phyloP scores from a whole-genome alignment of 441 rosid genomes.

The Monsonia emarginata region DNA sequence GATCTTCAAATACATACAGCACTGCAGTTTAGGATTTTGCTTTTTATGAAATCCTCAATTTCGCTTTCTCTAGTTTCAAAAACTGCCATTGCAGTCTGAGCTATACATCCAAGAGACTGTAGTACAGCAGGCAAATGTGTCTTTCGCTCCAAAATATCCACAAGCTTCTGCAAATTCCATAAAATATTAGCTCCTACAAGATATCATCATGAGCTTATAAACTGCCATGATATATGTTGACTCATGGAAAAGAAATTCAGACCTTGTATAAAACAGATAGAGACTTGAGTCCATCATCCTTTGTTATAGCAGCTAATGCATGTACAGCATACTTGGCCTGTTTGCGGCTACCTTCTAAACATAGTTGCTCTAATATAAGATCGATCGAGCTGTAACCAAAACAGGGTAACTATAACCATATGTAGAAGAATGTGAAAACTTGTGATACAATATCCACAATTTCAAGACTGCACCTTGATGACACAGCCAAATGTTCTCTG shows the following conservation, averaged over 20 bases:
- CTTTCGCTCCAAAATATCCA: conserved; percentile 84
- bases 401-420: conserved; percentile 24
- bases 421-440: conserved; percentile 10
- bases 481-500: conserved; percentile 75
- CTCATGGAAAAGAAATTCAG: conserved; percentile 11
- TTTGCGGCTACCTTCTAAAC: conserved; percentile 90
- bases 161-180: conserved; percentile 64
- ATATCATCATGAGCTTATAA: conserved; percentile 1
- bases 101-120: conserved; percentile 95
- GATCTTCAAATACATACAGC: conserved; percentile 42
- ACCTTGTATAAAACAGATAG: conserved; percentile 97
- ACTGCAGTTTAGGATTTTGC: conserved; percentile 54
- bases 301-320: conserved; percentile 95
- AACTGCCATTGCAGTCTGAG: conserved; percentile 95
- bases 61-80: conserved; percentile 95
- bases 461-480: conserved; percentile 55
- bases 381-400: conserved; percentile 68
- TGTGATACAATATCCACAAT: conserved; percentile 7
- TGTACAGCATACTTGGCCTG: conserved; percentile 99
- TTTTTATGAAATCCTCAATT: conserved; percentile 64
- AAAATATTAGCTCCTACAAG: conserved; percentile 22
- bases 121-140: conserved; percentile 83
- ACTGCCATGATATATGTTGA: background rate
- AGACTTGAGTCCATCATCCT: conserved; percentile 95
- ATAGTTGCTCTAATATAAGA: conserved; percentile 81